Evolutionary conservation across 2,329 filamentous ascomycete species (phyloP).

Genomic region (Verticillium dahliae): DNA sequence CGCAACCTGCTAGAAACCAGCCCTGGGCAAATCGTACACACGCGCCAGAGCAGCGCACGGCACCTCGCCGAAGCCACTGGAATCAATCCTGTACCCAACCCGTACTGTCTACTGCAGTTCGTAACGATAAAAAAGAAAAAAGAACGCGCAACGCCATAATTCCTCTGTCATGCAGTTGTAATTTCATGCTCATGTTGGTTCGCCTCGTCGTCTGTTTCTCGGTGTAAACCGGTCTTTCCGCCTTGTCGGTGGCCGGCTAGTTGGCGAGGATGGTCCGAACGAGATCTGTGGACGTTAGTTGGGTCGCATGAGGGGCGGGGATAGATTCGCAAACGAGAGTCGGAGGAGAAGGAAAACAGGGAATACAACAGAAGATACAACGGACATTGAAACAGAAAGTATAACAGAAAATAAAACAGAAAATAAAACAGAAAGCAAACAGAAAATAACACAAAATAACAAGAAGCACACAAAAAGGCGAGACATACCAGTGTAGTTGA

Average conservation of each 20-base stretch:
- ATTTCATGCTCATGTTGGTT: background rate
- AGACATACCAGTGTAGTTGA: constrained; percentile 85
- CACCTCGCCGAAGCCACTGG: background rate
- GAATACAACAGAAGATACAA: too few relatives aligned
- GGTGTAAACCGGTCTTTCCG: background rate
- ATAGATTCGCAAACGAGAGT: too few relatives aligned
- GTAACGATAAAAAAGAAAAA: background rate
- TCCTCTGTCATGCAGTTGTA: background rate
- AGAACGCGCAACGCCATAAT: background rate
- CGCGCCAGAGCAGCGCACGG: background rate
- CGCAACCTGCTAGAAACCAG: background rate
- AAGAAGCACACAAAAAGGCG: too few relatives aligned
- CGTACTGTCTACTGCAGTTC: background rate
- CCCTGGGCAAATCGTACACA: background rate
- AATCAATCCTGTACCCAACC: background rate
- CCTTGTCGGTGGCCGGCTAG: constrained; percentile 36
- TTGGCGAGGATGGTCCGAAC: constrained; percentile 84
- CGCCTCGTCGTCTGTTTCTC: background rate
- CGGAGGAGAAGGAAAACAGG: too few relatives aligned
- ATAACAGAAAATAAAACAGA: too few relatives aligned
- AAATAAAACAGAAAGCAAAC: too few relatives aligned
- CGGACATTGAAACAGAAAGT: too few relatives aligned
- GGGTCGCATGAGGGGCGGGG: too few relatives aligned
- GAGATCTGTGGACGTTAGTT: constrained; percentile 49
- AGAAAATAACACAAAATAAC: too few relatives aligned